phyloP scores from a whole-genome alignment of 2,329 filamentous ascomycete genomes.

The Hyphodiscus sp. region DNA sequence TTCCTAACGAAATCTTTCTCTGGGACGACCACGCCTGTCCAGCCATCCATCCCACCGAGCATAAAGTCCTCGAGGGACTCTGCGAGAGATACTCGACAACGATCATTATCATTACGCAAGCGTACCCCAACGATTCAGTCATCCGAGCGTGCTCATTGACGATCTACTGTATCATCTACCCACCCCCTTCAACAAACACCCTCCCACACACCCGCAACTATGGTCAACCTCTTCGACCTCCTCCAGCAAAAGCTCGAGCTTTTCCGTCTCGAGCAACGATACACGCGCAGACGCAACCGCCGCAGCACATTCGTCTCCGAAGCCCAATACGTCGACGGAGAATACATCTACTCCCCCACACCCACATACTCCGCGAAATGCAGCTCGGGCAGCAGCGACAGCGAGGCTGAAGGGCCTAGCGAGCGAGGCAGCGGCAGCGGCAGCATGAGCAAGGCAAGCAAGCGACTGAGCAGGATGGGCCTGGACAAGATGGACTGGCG shows the following conservation, averaged over 20 bases:
- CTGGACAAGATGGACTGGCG: conserved; percentile 6
- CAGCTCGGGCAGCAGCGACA: neutral
- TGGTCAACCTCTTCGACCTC: conserved; percentile 46
- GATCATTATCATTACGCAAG: neutral
- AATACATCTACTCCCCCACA: conserved; percentile 70
- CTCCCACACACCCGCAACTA: conserved; percentile 12
- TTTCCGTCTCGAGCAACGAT: conserved; percentile 90
- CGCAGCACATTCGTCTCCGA: conserved; percentile 85
- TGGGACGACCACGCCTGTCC: neutral
- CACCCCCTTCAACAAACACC: neutral
- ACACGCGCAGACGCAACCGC: conserved; percentile 79
- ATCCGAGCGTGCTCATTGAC: neutral
- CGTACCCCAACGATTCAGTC: neutral
- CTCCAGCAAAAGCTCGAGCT: conserved; percentile 73
- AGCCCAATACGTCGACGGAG: conserved; percentile 88
- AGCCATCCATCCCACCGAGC: neutral
- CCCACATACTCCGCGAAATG: conserved; percentile 35
- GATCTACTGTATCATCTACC: neutral
- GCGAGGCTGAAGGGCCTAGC: neutral
- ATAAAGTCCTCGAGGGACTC: neutral
- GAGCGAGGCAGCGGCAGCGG: neutral
- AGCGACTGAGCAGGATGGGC: neutral
- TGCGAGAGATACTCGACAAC: neutral
- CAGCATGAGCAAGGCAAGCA: neutral
- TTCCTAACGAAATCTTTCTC: neutral